Percentiles rank a stretch among this genome's conserved stretches.
Evolutionary conservation across 192 early-diverging fungal genomes (phyloP).

Genomic region (Chytriomyces sp.): DNA sequence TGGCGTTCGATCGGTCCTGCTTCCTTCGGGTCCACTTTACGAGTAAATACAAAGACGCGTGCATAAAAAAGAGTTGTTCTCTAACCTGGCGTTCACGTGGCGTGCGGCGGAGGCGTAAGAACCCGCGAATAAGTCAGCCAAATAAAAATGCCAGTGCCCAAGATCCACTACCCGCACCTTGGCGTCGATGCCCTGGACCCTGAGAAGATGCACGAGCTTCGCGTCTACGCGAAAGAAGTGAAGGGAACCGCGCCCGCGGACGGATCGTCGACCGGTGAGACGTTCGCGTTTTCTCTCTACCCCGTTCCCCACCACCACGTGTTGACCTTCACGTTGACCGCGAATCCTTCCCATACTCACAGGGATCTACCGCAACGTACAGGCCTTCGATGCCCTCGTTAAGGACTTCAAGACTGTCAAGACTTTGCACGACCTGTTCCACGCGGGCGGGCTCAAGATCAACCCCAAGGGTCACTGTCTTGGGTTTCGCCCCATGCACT

Average conservation of each 20-base stretch:
- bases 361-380: constrained; percentile 47
- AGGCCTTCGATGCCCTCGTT: constrained; percentile 38
- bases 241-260: not conserved
- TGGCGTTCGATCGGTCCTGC: too few species aligned
- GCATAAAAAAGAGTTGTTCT: too few species aligned
- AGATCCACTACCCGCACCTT: not conserved
- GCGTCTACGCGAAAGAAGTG: constrained; percentile 11
- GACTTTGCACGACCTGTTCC: constrained; percentile 50
- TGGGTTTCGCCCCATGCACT: constrained; percentile 31
- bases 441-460: constrained; percentile 29
- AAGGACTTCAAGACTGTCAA: constrained; percentile 42
- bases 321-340: not conserved
- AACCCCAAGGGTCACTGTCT: constrained; percentile 26
- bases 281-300: not conserved
- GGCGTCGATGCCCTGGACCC: constrained; percentile 1
- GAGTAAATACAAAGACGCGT: too few species aligned
- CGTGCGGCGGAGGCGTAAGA: too few species aligned
- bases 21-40: too few species aligned
- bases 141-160: not conserved
- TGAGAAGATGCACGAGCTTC: not conserved
- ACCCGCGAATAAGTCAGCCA: too few species aligned
- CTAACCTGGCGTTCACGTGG: too few species aligned
- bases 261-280: constrained; percentile 14
- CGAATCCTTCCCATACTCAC: not conserved
- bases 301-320: not conserved